A percentile compares a stretch with the other conserved stretches of the same genome.
phyloP scores from a whole-genome alignment of 768 basidiomycete species.

The Mycena albidolilacea region DNA sequence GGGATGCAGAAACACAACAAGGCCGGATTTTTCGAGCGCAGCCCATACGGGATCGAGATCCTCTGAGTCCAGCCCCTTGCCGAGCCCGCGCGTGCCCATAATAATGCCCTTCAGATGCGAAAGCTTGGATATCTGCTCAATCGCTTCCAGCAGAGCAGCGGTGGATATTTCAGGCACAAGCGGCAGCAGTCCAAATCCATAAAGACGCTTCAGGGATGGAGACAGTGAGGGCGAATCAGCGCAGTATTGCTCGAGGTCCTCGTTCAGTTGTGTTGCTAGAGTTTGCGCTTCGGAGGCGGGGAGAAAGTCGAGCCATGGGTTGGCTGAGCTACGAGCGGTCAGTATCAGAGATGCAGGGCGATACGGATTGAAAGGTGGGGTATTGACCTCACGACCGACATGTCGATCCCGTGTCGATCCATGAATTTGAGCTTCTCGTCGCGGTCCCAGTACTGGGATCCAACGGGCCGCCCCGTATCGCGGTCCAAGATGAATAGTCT shows the following conservation, averaged over 20 bases:
- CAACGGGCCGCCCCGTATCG: constrained; percentile 88
- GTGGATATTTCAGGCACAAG: constrained; percentile 78
- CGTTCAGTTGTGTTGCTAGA: constrained; percentile 81
- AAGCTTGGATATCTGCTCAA: constrained; percentile 75
- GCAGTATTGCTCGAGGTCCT: constrained; percentile 86
- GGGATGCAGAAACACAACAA: constrained; percentile 89
- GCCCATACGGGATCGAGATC: constrained; percentile 86
- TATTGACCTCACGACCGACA: constrained; percentile 81
- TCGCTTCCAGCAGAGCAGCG: constrained; percentile 70
- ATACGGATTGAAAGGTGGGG: background rate
- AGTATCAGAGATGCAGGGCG: constrained; percentile 10
- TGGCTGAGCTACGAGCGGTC: constrained; percentile 74
- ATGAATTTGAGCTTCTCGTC: constrained; percentile 88
- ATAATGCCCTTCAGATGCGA: constrained; percentile 84
- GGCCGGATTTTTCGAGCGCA: constrained; percentile 76
- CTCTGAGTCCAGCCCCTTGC: constrained; percentile 86
- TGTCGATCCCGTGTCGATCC: constrained; percentile 84
- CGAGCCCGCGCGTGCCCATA: constrained; percentile 89
- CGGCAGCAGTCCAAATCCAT: constrained; percentile 89
- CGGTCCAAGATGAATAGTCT: constrained; percentile 81
- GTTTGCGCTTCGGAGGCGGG: constrained; percentile 73
- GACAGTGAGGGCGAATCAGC: constrained; percentile 67
- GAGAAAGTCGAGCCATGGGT: constrained; percentile 94
- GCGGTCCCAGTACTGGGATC: constrained; percentile 88
- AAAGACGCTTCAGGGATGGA: constrained; percentile 71